Base-by-base conservation (phyloP, 129 eudicot genomes). In the Calendula officinalis region DNA sequence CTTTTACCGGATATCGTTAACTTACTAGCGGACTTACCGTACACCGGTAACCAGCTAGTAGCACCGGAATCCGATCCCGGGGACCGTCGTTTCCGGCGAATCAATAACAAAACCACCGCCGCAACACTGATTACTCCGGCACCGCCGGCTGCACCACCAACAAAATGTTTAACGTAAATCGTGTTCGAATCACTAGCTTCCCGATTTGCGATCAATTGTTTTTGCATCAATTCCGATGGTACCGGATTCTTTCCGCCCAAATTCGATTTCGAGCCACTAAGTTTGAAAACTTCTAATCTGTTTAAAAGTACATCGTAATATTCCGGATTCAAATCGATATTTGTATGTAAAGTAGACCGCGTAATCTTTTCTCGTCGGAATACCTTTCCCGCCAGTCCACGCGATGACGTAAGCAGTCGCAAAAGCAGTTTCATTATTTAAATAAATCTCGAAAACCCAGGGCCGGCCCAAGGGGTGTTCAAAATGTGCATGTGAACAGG, bases 231-330 rank as follows among this genome's bases (percentile, higher is more conserved):
- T 3, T 78, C 79, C 0, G 97, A 91, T 0, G 83, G 79, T 10
- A 66, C 76, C 4, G 98, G 98, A 56, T 91, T 87, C 6, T 68
- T 87, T 4, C 97, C 97, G 8, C 87, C 97, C 49, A 91, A 69
- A 49, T 76, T 87, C 3, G 72, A 36, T 30, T 71, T 77, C 1
- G 75, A 22, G 45, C 84, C 96, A 2, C 81, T 75, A 32, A 91
- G 38, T 59, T 91, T 91, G 44, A 87, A 91, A 41, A 91, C 53
- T 71, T 91, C 97, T 66, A 91, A 71, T 3, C 97, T 95, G 48
- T 91, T 87, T 5, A 91, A 70, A 48, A 87, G 57, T 1, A 85
- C 67, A 61, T 91, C 91, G 27, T 64, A 68, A 37, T 32, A 86
- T 57, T 79, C 72, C 5, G 95, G 83, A 34, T 65, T 37, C 2